Base-by-base conservation (phyloP, 179 eudicot species). In the Actinidia arguta region DNA sequence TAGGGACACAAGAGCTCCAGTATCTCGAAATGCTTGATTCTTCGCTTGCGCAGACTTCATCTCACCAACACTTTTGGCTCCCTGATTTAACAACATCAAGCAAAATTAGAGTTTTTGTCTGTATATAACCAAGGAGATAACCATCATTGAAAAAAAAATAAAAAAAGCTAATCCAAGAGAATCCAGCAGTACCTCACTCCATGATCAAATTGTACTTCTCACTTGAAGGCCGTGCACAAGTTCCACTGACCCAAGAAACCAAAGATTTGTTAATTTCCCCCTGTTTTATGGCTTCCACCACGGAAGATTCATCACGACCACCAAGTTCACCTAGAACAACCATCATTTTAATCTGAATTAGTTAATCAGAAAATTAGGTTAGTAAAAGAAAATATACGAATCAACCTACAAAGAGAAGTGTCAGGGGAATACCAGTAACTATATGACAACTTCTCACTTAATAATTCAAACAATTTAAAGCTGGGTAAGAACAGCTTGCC, bases 181-280 rank as follows among this genome's bases (percentile, higher is more conserved):
- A 22, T 22, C 73, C 71, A 39, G 58, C 51, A 75, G 61, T 76
- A 73, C 82, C 98, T 90, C 78, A 96, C 99, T 80, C 98, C 98
- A 79, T 96, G 99, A 51, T 98, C 99, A 85, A 96, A 95, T 85
- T 95, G 99, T 81, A 96, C 99, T 93, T 96, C 99, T 66, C 98
- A 96, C 86, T 96, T 95, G 83, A 96, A 96, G 85, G 99, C 81
- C 89, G 90, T 47, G 98, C 99, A 89, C 99, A 96, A 73, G 99
- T 96, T 84, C 99, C 99, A 86, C 99, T 96, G 88, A 96, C 99
- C 99, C 98, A 96, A 75, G 98, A 98, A 85, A 93, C 98, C 67
- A 96, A 97, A 31, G 98, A 98, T 78, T 96, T 96, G 58, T 72
- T 93, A 79, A 96, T 93, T 87, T 95, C 92, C 56, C 99, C 98